Conservation (phyloP, 108 stramenopile genomes). For the Cyclotella choctawhatcheeana region DNA sequence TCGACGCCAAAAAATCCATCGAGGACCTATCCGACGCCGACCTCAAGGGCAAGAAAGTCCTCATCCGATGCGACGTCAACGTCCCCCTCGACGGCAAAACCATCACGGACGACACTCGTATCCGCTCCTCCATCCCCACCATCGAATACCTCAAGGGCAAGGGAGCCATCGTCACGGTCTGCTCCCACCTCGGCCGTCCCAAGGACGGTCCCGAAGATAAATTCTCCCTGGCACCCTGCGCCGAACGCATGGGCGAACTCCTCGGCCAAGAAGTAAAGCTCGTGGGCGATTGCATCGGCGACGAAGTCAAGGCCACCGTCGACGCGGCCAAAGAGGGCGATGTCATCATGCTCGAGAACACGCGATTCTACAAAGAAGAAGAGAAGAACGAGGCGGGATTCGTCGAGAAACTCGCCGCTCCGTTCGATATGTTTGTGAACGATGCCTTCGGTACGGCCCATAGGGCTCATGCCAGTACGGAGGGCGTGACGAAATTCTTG, state of each 20-base stretch:
- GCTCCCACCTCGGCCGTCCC: slow-evolving; percentile 99
- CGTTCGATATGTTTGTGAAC: slow-evolving; percentile 96
- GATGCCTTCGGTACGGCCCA: slow-evolving; percentile 99
- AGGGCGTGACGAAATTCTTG: slow-evolving; percentile 98
- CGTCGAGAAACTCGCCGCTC: slow-evolving; percentile 92
- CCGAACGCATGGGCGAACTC: slow-evolving; percentile 93
- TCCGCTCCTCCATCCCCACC: slow-evolving; percentile 98
- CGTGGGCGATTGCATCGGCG: slow-evolving; percentile 97
- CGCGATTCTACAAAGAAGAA: slow-evolving; percentile 99
- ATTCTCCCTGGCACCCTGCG: slow-evolving; percentile 97
- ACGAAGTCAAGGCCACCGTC: slow-evolving; percentile 88
- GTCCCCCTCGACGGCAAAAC: slow-evolving; percentile 97
- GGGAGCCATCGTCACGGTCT: slow-evolving; percentile 98
- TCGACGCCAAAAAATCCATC: slow-evolving; percentile 96
- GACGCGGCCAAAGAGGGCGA: slow-evolving; percentile 88
- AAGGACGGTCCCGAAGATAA: slow-evolving; percentile 98
- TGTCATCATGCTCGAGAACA: slow-evolving; percentile 99
- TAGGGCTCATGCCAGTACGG: slow-evolving; percentile 99
- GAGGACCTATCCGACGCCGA: slow-evolving; percentile 92
- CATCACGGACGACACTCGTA: slow-evolving; percentile 99
- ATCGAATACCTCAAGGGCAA: slow-evolving; percentile 96
- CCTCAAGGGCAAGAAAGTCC: slow-evolving; percentile 96
- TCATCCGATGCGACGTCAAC: slow-evolving; percentile 97
- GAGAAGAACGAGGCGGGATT: slow-evolving; percentile 92
- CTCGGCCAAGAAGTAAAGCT: slow-evolving; percentile 93